Conservation (phyloP, 75 land plant species). For the Azolla pinnata region DNA sequence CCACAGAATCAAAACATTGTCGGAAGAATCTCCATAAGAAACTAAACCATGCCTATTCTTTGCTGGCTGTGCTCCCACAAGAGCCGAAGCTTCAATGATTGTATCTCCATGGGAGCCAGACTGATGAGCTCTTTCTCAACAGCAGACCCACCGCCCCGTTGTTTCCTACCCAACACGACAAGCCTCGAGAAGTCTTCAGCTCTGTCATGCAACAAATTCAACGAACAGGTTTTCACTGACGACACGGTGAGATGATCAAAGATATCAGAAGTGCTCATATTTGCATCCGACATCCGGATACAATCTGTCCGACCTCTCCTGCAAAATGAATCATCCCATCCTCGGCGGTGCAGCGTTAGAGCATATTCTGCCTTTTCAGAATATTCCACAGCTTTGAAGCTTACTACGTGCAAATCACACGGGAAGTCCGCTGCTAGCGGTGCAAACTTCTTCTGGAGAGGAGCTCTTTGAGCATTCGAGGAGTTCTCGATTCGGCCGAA, state of each 20-base stretch:
- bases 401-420: constrained; percentile 85
- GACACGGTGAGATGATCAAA: constrained; percentile 50
- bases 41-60: no score
- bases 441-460: constrained; percentile 24
- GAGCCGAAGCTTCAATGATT: constrained; percentile 75
- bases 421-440: constrained; percentile 64
- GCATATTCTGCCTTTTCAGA: constrained; percentile 38
- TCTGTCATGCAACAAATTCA: constrained; percentile 74
- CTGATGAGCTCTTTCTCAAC: constrained; percentile 42
- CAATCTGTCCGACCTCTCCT: constrained; percentile 39
- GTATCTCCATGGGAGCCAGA: constrained; percentile 84
- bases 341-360: constrained; percentile 62
- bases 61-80: constrained; percentile 28
- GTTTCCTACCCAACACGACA: constrained; percentile 28
- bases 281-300: constrained; percentile 32
- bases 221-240: constrained; percentile 45
- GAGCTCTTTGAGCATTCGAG: constrained; percentile 19
- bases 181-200: constrained; percentile 35
- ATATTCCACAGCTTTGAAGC: constrained; percentile 64
- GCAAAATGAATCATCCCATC: constrained; percentile 69
- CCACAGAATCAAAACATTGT: no score
- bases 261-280: constrained; percentile 40
- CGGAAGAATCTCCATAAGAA: no score
- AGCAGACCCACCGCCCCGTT: constrained; percentile 24
- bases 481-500: constrained; percentile 39